Base-by-base conservation (phyloP, 179 eudicot genomes). In the Heliamphora pulchella region DNA sequence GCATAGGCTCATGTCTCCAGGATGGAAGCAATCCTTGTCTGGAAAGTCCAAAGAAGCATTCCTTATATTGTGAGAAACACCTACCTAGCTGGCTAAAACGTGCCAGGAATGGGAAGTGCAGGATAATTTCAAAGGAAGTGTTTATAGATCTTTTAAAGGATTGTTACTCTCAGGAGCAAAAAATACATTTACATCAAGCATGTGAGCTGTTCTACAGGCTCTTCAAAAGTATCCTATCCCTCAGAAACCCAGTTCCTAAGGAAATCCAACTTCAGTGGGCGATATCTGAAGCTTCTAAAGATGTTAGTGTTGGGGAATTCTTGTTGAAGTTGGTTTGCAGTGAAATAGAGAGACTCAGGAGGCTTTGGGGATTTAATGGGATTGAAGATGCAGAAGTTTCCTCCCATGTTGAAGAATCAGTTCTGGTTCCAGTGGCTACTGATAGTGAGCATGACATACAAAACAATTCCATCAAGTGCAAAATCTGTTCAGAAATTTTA, bases 51-150 rank as follows among this genome's bases (percentile, higher is more conserved):
- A 96, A 85, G 77, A 83, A 88, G 55, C 89, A 91, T 79, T 88
- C 89, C 0, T 72, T 96, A 55, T 96, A 96, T 82, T 96, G 99
- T 84, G 98, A 96, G 55, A 90, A 92, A 59, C 99, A 96, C 83
- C 70, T 96, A 80, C 99, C 99, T 44, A 90, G 87, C 88, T 96
- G 98, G 98, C 99, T 96, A 59, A 96, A 94, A 87, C 99, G 99
- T 66, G 99, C 99, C 48, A 88, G 99, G 88, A 92, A 96, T 79
- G 99, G 99, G 22, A 96, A 94, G 85, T 90, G 94, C 86, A 90
- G 99, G 85, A 90, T 96, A 78, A 83, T 96, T 79, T 91, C 99
- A 58, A 96, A 96, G 80, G 99, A 96, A 80, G 92, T 94, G 50
- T 96, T 90, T 82, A 44, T 94, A 46, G 97, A 94, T 79, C 92